Percentiles rank a stretch among this genome's conserved stretches.
Evolutionary conservation across 2,329 filamentous ascomycete genomes (phyloP).

Genomic region (Zymoseptoria passerinii): DNA sequence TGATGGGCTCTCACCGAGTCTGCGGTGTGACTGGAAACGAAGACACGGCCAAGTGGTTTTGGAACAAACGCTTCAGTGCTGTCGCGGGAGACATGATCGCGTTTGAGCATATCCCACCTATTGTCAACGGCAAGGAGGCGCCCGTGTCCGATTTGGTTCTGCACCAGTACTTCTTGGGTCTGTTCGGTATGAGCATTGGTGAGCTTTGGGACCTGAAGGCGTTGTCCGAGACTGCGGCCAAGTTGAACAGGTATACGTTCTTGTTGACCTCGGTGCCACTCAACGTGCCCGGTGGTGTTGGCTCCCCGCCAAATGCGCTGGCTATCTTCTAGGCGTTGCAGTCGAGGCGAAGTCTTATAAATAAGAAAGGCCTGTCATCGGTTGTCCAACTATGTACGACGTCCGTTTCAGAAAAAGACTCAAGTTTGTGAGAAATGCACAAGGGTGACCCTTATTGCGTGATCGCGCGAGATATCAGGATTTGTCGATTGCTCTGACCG

Average conservation of each 20-base stretch:
- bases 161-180: conserved; percentile 35
- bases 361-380: neutral
- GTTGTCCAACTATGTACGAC: neutral
- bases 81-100: conserved; percentile 48
- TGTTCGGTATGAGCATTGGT: conserved; percentile 39
- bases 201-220: conserved; percentile 40
- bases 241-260: conserved; percentile 35
- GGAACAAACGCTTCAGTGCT: conserved; percentile 49
- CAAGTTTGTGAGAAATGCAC: neutral
- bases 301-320: conserved; percentile 28
- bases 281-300: conserved; percentile 34
- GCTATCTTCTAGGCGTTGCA: conserved; percentile 24
- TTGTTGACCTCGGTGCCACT: conserved; percentile 38
- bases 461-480: neutral
- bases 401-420: neutral
- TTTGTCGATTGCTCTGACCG: neutral
- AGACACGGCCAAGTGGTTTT: conserved; percentile 48
- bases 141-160: conserved; percentile 20
- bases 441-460: neutral
- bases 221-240: conserved; percentile 32
- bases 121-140: conserved; percentile 20
- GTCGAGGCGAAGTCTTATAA: neutral
- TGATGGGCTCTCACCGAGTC: conserved; percentile 33
- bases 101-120: conserved; percentile 39
- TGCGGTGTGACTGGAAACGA: conserved; percentile 41